Conservation (phyloP, 441 rosid species). For the Macaranga tanarius region DNA sequence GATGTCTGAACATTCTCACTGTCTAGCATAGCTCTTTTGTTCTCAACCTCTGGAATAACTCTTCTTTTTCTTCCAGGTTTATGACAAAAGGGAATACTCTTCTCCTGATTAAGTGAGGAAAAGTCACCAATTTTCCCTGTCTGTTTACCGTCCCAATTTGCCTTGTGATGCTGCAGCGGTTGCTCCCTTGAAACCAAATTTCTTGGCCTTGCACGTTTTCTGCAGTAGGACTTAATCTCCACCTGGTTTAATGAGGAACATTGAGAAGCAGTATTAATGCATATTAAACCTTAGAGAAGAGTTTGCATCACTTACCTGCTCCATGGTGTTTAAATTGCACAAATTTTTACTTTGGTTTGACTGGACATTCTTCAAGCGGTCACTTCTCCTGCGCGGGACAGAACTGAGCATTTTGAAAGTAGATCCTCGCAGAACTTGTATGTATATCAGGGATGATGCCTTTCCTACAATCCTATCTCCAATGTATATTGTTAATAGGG, state of each 20-base stretch:
- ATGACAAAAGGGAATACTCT: background rate
- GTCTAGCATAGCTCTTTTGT: background rate
- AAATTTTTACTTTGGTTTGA: background rate
- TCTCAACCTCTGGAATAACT: background rate
- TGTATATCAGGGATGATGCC: background rate
- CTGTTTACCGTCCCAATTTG: no score
- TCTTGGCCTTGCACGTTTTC: background rate
- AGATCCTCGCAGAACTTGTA: no score
- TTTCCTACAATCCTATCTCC: background rate
- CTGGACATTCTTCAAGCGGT: conserved; percentile 6
- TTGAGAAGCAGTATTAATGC: background rate
- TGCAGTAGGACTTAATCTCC: background rate
- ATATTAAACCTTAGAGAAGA: background rate
- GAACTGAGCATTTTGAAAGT: background rate
- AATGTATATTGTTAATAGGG: no score
- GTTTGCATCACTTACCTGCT: background rate
- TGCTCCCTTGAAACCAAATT: background rate
- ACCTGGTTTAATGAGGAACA: background rate
- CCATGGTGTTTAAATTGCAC: background rate
- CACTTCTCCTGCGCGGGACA: conserved; percentile 11
- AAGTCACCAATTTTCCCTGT: no score
- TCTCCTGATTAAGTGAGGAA: no score
- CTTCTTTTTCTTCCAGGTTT: background rate
- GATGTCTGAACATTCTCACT: background rate
- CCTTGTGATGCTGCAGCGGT: background rate